A percentile compares a stretch with the other conserved stretches of the same genome.
These are phyloP conservation scores for Flaveria ramosissima DNA, from an alignment of 129 eudicot genomes.

Conservation along the genomic window DNA sequence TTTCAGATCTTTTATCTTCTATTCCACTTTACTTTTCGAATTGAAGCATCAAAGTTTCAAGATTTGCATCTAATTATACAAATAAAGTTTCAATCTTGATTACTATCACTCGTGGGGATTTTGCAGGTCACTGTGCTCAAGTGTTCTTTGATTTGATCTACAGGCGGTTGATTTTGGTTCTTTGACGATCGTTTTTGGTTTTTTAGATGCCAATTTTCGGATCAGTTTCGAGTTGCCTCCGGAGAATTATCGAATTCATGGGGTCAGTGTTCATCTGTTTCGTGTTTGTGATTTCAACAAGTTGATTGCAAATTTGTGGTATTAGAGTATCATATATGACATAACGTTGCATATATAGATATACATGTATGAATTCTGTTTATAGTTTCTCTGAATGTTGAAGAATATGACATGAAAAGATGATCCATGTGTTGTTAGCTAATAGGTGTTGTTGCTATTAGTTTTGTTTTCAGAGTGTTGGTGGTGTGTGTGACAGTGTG, in stretches of 20 bases:
- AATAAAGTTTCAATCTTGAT: conserved; percentile 1
- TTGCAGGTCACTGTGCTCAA: conserved; percentile 33
- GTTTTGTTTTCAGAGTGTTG: not conserved
- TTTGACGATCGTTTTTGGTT: conserved; percentile 21
- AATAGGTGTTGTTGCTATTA: not conserved
- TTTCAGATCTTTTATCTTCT: conserved; percentile 28
- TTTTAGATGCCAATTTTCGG: conserved; percentile 43
- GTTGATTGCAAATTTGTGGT: conserved; percentile 2
- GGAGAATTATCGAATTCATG: conserved; percentile 35
- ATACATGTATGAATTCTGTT: conserved; percentile 11
- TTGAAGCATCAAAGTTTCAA: conserved; percentile 1
- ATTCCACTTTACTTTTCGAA: not conserved
- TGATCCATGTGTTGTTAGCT: conserved; percentile 14
- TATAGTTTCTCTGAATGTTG: conserved; percentile 11
- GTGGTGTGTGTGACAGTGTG: not conserved
- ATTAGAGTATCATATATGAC: too few relatives aligned
- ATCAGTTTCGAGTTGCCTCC: conserved; percentile 39
- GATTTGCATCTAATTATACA: not conserved
- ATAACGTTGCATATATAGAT: not conserved
- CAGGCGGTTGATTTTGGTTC: conserved; percentile 23
- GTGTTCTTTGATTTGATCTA: conserved; percentile 19
- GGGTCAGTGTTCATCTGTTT: conserved; percentile 42
- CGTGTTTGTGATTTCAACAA: conserved; percentile 6
- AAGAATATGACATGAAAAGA: not conserved
- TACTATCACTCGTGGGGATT: not conserved